These are phyloP conservation scores for Syzygium oleosum DNA, from an alignment of 345 rosid species.

Conservation along the genomic window DNA sequence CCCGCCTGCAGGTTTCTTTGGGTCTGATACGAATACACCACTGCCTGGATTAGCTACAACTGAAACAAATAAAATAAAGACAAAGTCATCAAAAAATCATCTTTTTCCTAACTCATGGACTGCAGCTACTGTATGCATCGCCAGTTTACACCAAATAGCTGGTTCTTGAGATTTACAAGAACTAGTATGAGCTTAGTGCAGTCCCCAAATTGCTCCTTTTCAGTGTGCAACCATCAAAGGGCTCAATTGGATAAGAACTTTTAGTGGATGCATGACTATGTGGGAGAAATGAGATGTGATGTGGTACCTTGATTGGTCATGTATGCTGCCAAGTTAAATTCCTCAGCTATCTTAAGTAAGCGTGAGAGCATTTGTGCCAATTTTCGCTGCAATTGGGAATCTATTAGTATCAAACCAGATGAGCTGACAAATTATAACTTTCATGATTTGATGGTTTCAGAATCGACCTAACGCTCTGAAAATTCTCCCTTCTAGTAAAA, in stretches of 20 bases:
- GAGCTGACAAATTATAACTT: neutral
- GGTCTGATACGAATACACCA: conserved; percentile 6
- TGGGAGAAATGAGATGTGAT: neutral
- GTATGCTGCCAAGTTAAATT: conserved; percentile 86
- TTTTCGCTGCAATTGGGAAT: conserved; percentile 63
- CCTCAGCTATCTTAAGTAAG: conserved; percentile 79
- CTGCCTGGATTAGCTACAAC: too few relatives aligned
- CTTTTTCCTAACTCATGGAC: conserved; percentile 1
- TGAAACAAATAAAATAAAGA: too few relatives aligned
- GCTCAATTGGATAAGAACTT: neutral
- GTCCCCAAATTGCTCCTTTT: neutral
- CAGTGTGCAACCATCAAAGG: neutral
- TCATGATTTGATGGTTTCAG: neutral
- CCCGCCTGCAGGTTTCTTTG: conserved; percentile 94
- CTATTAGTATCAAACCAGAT: neutral
- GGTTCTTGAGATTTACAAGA: neutral
- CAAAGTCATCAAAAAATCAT: too few relatives aligned
- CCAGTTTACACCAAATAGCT: too few relatives aligned
- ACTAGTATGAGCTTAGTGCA: neutral
- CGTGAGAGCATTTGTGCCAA: conserved; percentile 90
- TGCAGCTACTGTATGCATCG: too few relatives aligned
- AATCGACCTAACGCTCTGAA: conserved; percentile 74
- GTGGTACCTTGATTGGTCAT: conserved; percentile 83
- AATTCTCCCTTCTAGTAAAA: conserved; percentile 90
- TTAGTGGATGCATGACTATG: neutral